Evolutionary conservation across 345 rosid genomes (phyloP), one percentile per base, ranked within the genome.

Genomic region (Linum lewisii): DNA sequence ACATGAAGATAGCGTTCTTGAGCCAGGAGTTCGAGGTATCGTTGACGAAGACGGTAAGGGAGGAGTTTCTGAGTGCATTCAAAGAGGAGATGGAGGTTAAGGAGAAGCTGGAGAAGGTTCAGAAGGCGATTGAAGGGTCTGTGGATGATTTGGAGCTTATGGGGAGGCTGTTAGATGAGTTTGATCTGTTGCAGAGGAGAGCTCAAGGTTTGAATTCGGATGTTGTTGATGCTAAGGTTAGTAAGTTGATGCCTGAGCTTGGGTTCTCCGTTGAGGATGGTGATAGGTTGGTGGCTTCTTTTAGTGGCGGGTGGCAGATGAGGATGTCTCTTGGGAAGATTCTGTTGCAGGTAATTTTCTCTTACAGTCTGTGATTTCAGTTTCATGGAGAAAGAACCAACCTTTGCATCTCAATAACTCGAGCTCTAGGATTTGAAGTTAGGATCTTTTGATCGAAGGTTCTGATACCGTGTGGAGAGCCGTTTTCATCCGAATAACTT

Each of bases 221-320:
- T 57, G 60, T 51, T 10, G 75, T 92, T 24, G 98, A 92, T 75
- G 82, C 93, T 16, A 88, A 86, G 75, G 75, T 92, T 8, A 92
- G 90, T 70, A 92, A 84, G 76, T 32, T 92, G 77, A 88, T 92
- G 98, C 98, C 96, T 0, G 95, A 88, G 68, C 78, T 92, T 4
- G 98, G 95, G 25, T 92, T 92, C 70, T 59, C 79, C 1, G 66
- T 75, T 0, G 96, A 92, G 75, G 98, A 92, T 72, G 80, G 84
- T 0, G 96, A 88, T 76, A 83, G 98, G 77, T 79, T 92, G 71
- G 98, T 92, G 10, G 98, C 96, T 6, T 84, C 93, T 0, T 92
- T 88, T 66, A 92, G 98, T 54, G 74, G 98, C 60, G 98, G 98
- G 8, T 92, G 98, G 98, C 96, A 92, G 75, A 92, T 92, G 98